phyloP scores from a whole-genome alignment of 2,329 filamentous ascomycete species.

The Fusarium coffeatum region DNA sequence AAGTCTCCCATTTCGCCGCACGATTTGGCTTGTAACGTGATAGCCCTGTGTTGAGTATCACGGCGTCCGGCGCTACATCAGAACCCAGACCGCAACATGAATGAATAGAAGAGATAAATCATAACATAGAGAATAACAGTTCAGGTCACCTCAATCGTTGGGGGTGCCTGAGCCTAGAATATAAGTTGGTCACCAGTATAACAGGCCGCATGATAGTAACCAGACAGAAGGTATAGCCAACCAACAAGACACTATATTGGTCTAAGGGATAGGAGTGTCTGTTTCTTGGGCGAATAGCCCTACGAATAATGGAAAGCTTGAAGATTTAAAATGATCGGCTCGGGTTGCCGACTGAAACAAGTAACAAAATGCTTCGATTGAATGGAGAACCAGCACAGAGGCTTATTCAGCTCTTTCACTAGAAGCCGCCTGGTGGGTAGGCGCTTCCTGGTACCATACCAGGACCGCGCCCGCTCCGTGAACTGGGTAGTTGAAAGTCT shows the following conservation, averaged over 20 bases:
- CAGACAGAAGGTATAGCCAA: conserved; percentile 9
- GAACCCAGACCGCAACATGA: not conserved
- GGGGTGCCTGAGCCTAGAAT: conserved; percentile 3
- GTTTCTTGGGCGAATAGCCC: conserved; percentile 22
- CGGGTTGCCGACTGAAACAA: not conserved
- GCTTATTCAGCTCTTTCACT: conserved; percentile 24
- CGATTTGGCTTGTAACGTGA: not conserved
- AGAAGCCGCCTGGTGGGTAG: conserved; percentile 58
- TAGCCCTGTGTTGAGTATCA: not conserved
- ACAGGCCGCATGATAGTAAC: not conserved
- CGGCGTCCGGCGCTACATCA: conserved; percentile 5
- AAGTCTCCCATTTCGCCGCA: not conserved
- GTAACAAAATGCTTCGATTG: conserved; percentile 1
- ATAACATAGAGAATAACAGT: not conserved
- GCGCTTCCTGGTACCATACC: conserved; percentile 66
- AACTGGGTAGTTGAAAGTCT: conserved; percentile 79
- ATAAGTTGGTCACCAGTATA: conserved; percentile 1
- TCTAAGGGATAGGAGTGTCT: conserved; percentile 11
- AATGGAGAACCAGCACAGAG: conserved; percentile 2
- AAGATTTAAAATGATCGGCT: conserved; percentile 11
- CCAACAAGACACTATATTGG: conserved; percentile 25
- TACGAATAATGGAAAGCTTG: conserved; percentile 8
- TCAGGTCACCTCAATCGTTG: conserved; percentile 21
- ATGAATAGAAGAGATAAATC: conserved; percentile 5
- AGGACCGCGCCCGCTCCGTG: conserved; percentile 50